Evolutionary conservation across 305 asterid species (phyloP).

Genomic region (Rubia balearica): DNA sequence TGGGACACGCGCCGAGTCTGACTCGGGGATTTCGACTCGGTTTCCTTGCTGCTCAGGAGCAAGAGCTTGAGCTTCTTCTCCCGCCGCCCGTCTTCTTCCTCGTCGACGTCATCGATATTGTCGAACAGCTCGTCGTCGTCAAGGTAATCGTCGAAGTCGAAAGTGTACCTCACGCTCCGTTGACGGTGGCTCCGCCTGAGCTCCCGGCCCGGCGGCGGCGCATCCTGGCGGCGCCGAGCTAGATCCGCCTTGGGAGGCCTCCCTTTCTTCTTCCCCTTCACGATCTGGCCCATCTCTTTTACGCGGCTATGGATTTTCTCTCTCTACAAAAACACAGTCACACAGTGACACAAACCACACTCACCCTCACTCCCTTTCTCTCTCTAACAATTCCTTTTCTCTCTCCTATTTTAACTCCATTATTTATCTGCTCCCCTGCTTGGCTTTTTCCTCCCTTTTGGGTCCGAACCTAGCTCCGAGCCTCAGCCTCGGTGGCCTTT

Average conservation of each 20-base stretch:
- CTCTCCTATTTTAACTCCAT: conserved; percentile 37
- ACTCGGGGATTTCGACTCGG: conserved; percentile 38
- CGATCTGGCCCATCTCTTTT: conserved; percentile 85
- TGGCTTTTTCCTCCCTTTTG: conserved; percentile 22
- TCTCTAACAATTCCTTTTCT: conserved; percentile 15
- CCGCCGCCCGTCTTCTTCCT: conserved; percentile 49
- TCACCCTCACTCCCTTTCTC: conserved; percentile 23
- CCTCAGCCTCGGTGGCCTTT: conserved; percentile 16
- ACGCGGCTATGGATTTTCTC: conserved; percentile 26
- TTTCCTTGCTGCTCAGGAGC: conserved; percentile 34
- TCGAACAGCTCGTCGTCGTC: conserved; percentile 81
- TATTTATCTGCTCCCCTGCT: conserved; percentile 25
- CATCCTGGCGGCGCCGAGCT: conserved; percentile 22
- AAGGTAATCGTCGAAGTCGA: conserved; percentile 90
- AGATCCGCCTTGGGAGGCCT: conserved; percentile 82
- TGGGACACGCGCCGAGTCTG: conserved; percentile 42
- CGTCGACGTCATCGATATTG: conserved; percentile 39
- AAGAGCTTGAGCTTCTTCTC: conserved; percentile 78
- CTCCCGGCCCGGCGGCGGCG: conserved; percentile 31
- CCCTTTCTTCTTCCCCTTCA: conserved; percentile 85
- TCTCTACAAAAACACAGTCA: conserved; percentile 11
- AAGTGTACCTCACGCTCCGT: conserved; percentile 76
- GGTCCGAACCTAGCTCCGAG: conserved; percentile 15
- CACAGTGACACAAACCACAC: neutral
- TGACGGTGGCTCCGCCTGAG: conserved; percentile 83